Conservation (phyloP, 306 rosid genomes). For the Cucumis cinereus region DNA sequence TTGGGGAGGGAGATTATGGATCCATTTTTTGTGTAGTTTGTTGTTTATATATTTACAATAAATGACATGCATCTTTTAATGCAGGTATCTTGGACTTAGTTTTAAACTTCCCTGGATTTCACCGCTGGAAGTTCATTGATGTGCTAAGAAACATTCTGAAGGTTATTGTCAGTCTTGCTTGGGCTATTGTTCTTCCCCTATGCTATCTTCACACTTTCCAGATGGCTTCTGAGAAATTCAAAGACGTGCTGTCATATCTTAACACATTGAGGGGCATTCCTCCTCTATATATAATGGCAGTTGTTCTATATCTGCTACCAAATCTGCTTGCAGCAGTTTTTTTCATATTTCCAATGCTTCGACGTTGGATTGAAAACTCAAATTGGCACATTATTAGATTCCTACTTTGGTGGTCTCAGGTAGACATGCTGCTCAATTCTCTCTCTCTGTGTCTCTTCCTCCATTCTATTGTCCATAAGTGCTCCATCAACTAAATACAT, state of each 20-base stretch:
- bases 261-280: slow-evolving; percentile 46
- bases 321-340: slow-evolving; percentile 54
- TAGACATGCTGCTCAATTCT: slow-evolving; percentile 13
- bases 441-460: not conserved
- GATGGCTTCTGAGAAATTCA: slow-evolving; percentile 20
- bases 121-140: slow-evolving; percentile 66
- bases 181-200: slow-evolving; percentile 73
- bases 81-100: slow-evolving; percentile 68
- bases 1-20: not conserved
- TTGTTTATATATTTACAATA: slow-evolving; percentile 42
- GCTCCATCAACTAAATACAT: not conserved
- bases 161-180: slow-evolving; percentile 58
- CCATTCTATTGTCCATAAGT: not conserved
- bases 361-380: slow-evolving; percentile 98
- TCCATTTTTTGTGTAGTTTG: not conserved
- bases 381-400: slow-evolving; percentile 84
- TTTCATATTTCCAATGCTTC: slow-evolving; percentile 84
- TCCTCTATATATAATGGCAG: slow-evolving; percentile 55
- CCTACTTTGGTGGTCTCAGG: slow-evolving; percentile 99
- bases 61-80: slow-evolving; percentile 9
- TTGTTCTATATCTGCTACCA: slow-evolving; percentile 73
- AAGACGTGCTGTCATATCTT: slow-evolving; percentile 36
- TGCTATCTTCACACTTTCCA: slow-evolving; percentile 48
- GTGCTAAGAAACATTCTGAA: slow-evolving; percentile 71
- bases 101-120: slow-evolving; percentile 85